These are phyloP conservation scores for Thelonectria olida DNA, from an alignment of 2,329 filamentous ascomycete species.

Conservation along the genomic window DNA sequence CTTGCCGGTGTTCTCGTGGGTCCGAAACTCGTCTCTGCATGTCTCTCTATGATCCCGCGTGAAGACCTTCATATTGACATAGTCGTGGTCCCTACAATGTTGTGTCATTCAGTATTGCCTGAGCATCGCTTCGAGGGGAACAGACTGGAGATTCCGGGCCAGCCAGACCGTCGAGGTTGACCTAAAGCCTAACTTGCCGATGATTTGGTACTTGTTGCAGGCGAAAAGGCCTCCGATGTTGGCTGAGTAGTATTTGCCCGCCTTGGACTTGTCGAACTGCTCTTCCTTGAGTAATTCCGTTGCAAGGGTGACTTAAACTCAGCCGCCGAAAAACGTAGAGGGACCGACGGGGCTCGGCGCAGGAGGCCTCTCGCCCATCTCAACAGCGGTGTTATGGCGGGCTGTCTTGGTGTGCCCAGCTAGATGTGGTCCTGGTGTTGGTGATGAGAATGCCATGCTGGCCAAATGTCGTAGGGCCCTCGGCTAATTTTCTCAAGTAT, in stretches of 20 bases:
- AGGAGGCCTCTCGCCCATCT: background rate
- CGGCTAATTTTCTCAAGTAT: too few species aligned
- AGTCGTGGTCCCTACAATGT: background rate
- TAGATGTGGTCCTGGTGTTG: too few species aligned
- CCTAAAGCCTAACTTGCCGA: constrained; percentile 36
- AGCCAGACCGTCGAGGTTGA: constrained; percentile 37
- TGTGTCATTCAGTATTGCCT: background rate
- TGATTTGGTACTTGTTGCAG: constrained; percentile 30
- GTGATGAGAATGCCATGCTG: background rate
- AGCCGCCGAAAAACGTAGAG: constrained; percentile 12
- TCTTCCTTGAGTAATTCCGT: constrained; percentile 32
- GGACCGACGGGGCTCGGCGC: background rate
- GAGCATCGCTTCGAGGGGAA: background rate
- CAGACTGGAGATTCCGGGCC: constrained; percentile 33
- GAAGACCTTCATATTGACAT: constrained; percentile 31
- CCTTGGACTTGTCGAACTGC: constrained; percentile 25
- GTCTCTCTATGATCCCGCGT: constrained; percentile 8
- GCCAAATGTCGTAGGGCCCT: too few species aligned
- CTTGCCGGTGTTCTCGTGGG: constrained; percentile 27
- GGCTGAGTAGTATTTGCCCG: constrained; percentile 33
- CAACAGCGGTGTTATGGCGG: too few species aligned
- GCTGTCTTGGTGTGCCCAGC: too few species aligned
- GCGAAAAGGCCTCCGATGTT: constrained; percentile 31
- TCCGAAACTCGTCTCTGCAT: constrained; percentile 29
- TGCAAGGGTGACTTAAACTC: constrained; percentile 15